Conservation (phyloP, 2,329 filamentous ascomycete species). For the Colletotrichum nymphaeae region DNA sequence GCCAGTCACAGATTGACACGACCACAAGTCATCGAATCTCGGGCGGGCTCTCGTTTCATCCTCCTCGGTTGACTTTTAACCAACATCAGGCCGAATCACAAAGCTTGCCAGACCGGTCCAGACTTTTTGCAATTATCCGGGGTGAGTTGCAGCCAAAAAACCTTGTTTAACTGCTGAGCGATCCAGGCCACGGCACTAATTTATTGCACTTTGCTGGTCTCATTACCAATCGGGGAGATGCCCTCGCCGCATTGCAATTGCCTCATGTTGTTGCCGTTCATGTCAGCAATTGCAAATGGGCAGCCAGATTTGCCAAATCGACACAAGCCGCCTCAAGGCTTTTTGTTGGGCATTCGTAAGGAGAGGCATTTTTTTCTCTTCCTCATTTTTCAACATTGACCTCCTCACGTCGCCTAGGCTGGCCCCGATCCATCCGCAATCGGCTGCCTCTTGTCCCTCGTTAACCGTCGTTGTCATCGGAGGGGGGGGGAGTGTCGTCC, state of each 20-base stretch:
- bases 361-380: background rate
- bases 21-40: constrained; percentile 28
- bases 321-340: background rate
- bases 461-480: background rate
- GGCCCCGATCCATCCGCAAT: constrained; percentile 14
- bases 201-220: background rate
- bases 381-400: background rate
- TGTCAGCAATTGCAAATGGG: background rate
- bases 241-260: background rate
- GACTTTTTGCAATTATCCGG: background rate
- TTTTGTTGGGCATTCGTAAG: constrained; percentile 10
- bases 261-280: background rate
- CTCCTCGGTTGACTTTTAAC: constrained; percentile 11
- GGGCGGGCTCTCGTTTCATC: constrained; percentile 19
- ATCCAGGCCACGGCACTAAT: background rate
- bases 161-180: background rate
- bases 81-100: constrained; percentile 22
- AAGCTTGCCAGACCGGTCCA: background rate
- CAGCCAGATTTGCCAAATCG: background rate
- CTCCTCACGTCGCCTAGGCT: background rate
- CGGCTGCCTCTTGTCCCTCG: background rate
- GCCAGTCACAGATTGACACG: constrained; percentile 28
- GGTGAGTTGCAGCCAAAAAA: background rate
- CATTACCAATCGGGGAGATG: constrained; percentile 4
- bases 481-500: background rate